phyloP scores from a whole-genome alignment of 176 grass and related monocot species.

The Urochloa ruziziensis region DNA sequence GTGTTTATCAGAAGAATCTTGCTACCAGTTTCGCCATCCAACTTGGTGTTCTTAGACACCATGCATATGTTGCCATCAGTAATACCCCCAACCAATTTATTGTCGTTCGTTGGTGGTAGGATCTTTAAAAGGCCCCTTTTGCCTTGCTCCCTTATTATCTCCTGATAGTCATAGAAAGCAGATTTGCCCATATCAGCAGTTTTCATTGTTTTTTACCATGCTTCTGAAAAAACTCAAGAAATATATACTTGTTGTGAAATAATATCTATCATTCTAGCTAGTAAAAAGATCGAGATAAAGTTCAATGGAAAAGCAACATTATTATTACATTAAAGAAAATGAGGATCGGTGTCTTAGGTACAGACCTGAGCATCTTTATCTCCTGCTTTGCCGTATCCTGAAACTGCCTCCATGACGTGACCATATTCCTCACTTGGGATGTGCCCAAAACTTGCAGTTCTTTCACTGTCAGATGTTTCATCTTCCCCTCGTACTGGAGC shows the following conservation, averaged over 20 bases:
- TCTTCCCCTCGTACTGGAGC: neutral
- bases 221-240: neutral
- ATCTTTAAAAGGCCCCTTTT: constrained; percentile 48
- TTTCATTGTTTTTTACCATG: constrained; percentile 14
- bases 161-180: neutral
- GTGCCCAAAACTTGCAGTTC: neutral
- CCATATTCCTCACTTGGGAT: neutral
- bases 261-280: neutral
- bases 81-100: neutral
- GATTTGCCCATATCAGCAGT: neutral
- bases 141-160: constrained; percentile 36
- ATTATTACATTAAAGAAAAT: neutral
- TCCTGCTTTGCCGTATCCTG: neutral
- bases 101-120: neutral
- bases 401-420: neutral
- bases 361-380: neutral
- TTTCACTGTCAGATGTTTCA: neutral
- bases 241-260: neutral
- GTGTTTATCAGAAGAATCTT: neutral
- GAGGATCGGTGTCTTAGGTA: neutral
- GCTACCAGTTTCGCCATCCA: neutral
- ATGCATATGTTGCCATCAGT: constrained; percentile 18
- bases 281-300: neutral
- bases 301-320: neutral
- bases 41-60: neutral